Conservation (phyloP, 441 rosid species). For the Theobroma grandiflorum region DNA sequence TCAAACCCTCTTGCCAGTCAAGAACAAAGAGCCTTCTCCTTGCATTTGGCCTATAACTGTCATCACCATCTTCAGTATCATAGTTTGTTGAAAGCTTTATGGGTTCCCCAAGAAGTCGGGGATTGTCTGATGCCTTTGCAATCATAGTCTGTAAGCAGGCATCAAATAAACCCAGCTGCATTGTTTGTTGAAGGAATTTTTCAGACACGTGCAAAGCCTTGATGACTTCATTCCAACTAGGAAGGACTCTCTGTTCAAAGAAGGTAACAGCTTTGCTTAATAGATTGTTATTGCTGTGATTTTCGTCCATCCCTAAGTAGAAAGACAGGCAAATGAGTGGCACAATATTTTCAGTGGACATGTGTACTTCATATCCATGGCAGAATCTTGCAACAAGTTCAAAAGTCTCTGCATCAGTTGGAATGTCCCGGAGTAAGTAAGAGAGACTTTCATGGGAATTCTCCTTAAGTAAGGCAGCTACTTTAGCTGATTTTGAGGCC, state of each 20-base stretch:
- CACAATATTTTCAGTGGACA: slow-evolving; percentile 67
- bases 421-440: slow-evolving; percentile 56
- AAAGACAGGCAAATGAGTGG: slow-evolving; percentile 65
- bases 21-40: slow-evolving; percentile 65
- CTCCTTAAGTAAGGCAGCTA: slow-evolving; percentile 51
- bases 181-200: slow-evolving; percentile 43
- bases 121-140: slow-evolving; percentile 54
- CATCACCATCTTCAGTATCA: slow-evolving; percentile 37
- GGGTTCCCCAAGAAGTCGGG: slow-evolving; percentile 61
- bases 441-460: slow-evolving; percentile 42
- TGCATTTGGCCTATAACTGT: slow-evolving; percentile 58
- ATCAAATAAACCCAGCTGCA: slow-evolving; percentile 53
- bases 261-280: slow-evolving; percentile 50
- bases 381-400: slow-evolving; percentile 78
- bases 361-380: slow-evolving; percentile 56
- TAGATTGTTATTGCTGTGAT: slow-evolving; percentile 64
- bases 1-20: slow-evolving; percentile 71
- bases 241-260: slow-evolving; percentile 58
- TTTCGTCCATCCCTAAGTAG: slow-evolving; percentile 76
- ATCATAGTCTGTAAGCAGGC: slow-evolving; percentile 69
- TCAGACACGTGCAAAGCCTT: slow-evolving; percentile 56
- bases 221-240: slow-evolving; percentile 75
- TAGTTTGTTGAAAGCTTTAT: slow-evolving; percentile 18
- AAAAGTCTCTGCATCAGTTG: slow-evolving; percentile 55
- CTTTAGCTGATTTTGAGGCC: slow-evolving; percentile 70